Evolutionary conservation across 805 yeast species (phyloP).

Genomic region (Teunomyces aglyptinius): DNA sequence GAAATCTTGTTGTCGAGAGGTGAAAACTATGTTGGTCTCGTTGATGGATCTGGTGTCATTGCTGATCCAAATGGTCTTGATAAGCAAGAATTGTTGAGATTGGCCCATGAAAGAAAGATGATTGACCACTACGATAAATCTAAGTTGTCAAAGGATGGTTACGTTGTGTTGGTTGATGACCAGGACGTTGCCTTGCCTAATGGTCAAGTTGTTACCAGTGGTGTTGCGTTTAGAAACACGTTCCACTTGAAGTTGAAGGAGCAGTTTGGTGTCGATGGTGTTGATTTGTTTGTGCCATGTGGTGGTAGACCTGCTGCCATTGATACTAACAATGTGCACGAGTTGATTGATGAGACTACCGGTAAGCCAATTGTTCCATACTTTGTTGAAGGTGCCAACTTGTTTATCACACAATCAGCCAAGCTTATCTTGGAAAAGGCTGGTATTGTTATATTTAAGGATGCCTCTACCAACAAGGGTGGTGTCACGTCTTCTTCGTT

Average conservation of each 20-base stretch:
- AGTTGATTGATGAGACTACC: conserved; percentile 68
- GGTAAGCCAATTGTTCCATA: conserved; percentile 79
- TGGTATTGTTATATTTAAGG: conserved; percentile 86
- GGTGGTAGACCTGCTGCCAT: conserved; percentile 98
- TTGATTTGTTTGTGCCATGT: conserved; percentile 93
- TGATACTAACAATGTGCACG: conserved; percentile 76
- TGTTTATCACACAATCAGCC: conserved; percentile 92
- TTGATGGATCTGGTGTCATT: conserved; percentile 94
- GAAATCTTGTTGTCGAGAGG: conserved; percentile 83
- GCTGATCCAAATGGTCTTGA: conserved; percentile 90
- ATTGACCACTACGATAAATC: conserved; percentile 65
- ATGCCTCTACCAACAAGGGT: conserved; percentile 96
- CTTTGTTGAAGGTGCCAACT: conserved; percentile 96
- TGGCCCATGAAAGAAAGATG: conserved; percentile 77
- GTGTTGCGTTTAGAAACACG: conserved; percentile 84
- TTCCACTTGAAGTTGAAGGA: conserved; percentile 78
- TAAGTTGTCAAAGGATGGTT: conserved; percentile 72
- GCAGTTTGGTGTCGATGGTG: conserved; percentile 53
- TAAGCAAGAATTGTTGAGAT: conserved; percentile 69
- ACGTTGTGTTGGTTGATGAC: conserved; percentile 82
- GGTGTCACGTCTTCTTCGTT: conserved; percentile 97
- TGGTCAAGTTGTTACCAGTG: conserved; percentile 74
- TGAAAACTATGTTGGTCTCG: conserved; percentile 82
- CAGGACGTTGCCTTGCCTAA: conserved; percentile 73
- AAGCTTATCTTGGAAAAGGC: conserved; percentile 82